Evolutionary conservation across 2,329 filamentous ascomycete genomes (phyloP), one percentile per base, ranked within the genome.

Genomic region (Pseudomassariella vexata): DNA sequence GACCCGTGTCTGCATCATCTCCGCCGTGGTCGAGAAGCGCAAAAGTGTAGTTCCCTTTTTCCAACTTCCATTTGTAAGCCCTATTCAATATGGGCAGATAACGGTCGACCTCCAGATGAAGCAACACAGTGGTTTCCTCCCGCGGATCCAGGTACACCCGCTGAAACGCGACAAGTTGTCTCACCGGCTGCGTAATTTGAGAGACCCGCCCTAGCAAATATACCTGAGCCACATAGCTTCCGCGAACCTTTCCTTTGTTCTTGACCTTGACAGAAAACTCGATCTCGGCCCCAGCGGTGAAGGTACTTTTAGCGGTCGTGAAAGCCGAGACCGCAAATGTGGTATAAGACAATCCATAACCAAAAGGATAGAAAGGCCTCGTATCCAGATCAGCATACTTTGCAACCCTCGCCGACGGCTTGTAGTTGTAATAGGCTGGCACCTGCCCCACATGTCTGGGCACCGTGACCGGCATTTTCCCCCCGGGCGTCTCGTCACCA

Each of bases 61-160:
- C 65, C 11, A 69, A 44, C 22, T 56, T 57, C 63, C 63, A 68
- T 22, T 62, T 41, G 37, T 61, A 58, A 34, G 42, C 47, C 20
- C 64, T 47, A 38, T 65, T 60, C 36, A 68, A 40, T 17, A 66
- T 57, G 1, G 51, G 53, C 14, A 68, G 45, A 44, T 64, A 68
- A 17, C 63, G 48, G 37, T 59, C 55, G 10, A 56, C 61, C 3
- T 66, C 60, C 6, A 65, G 25, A 19, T 57, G 47, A 50, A 62
- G 51, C 4, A 30, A 37, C 9, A 63, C 49, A 3, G 22, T 44
- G 4, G 24, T 41, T 24, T 49, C 49, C 28, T 62, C 49, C 3
- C 56, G 55, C 1, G 49, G 37, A 1, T 43, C 47, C 10, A 68
- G 37, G 34, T 66, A 59, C 1, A 62, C 51, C 2, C 62, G 46